Conservation (phyloP, 176 grass and related monocot genomes). For the Oryza officinalis region DNA sequence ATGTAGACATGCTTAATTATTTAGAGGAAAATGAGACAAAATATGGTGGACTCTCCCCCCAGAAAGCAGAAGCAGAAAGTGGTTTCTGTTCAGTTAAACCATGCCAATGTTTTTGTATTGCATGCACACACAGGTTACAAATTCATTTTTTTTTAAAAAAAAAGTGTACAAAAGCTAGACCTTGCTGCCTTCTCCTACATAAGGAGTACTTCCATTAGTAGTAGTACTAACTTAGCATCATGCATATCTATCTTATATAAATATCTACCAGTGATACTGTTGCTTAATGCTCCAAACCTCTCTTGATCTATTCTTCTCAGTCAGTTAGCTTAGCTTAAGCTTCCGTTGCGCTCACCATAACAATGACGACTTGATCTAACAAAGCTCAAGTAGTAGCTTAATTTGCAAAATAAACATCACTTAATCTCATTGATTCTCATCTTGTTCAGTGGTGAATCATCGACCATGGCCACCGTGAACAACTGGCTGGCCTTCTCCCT, state of each 20-base stretch:
- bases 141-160: constrained; percentile 18
- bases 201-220: background rate
- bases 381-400: background rate
- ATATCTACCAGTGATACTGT: constrained; percentile 45
- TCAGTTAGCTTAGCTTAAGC: background rate
- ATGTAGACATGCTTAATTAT: constrained; percentile 36
- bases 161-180: background rate
- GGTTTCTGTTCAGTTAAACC: constrained; percentile 46
- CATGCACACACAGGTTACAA: constrained; percentile 5
- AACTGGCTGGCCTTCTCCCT: constrained; percentile 98
- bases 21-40: constrained; percentile 48
- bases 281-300: constrained; percentile 44
- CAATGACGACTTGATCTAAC: constrained; percentile 43
- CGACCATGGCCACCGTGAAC: constrained; percentile 78
- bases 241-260: constrained; percentile 28
- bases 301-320: constrained; percentile 30
- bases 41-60: constrained; percentile 57
- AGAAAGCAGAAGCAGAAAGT: constrained; percentile 52
- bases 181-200: constrained; percentile 4
- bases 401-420: background rate
- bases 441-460: constrained; percentile 25
- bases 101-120: constrained; percentile 26
- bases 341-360: constrained; percentile 20
- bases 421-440: constrained; percentile 17
- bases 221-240: background rate